phyloP scores from a whole-genome alignment of 257 asterid genomes.

The Vinca minor region DNA sequence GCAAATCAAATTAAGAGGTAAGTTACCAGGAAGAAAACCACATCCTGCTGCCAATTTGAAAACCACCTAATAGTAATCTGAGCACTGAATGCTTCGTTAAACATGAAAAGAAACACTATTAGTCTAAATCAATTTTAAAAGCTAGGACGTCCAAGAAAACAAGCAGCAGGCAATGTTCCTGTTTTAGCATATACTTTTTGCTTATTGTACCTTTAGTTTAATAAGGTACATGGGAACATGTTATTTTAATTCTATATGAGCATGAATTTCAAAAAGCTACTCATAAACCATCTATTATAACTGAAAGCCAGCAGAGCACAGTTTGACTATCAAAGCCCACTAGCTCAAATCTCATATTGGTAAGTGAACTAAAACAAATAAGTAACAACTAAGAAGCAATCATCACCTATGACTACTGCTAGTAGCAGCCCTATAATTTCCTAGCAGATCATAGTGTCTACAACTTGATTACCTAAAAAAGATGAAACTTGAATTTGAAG shows the following conservation, averaged over 20 bases:
- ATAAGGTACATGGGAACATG: neutral
- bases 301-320: conserved; percentile 7
- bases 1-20: neutral
- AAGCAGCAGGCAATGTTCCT: neutral
- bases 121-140: neutral
- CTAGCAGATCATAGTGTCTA: conserved; percentile 1
- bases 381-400: neutral
- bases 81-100: neutral
- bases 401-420: neutral
- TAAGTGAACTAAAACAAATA: neutral
- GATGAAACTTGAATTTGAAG: neutral
- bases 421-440: neutral
- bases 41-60: neutral
- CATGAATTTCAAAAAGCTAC: conserved; percentile 3
- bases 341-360: conserved; percentile 2
- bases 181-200: neutral
- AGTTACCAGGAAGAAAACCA: neutral
- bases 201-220: too few relatives aligned
- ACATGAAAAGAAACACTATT: neutral
- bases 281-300: neutral
- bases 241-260: neutral
- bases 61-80: neutral
- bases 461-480: neutral
- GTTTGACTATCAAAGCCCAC: conserved; percentile 5
- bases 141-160: neutral